These are phyloP conservation scores for Vaccinium myrtillus DNA, from an alignment of 148 eudicot species.

Conservation along the genomic window DNA sequence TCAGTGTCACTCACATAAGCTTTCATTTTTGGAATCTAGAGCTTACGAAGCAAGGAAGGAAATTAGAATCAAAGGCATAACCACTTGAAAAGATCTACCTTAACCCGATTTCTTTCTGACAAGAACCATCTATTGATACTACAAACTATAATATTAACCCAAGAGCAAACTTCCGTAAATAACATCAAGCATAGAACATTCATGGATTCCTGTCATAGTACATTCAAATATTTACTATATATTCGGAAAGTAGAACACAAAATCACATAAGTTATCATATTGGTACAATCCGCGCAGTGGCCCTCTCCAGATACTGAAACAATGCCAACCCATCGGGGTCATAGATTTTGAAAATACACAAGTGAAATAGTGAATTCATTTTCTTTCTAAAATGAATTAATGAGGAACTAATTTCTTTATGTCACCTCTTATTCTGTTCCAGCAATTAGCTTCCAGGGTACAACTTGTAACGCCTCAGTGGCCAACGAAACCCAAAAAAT, in stretches of 20 bases:
- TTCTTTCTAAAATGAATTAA: no score
- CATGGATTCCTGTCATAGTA: neutral
- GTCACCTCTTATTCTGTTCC: neutral
- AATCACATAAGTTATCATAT: neutral
- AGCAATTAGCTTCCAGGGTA: neutral
- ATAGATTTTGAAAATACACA: neutral
- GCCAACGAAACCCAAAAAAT: slow-evolving; percentile 10
- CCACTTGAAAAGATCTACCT: neutral
- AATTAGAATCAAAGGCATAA: slow-evolving; percentile 31
- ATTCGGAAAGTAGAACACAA: neutral
- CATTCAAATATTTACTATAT: neutral
- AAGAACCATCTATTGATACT: neutral
- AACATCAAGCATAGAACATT: neutral
- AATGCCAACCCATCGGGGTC: neutral
- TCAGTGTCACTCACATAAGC: slow-evolving; percentile 99
- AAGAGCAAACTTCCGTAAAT: neutral
- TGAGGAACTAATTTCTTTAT: neutral
- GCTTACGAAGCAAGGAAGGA: slow-evolving; percentile 52
- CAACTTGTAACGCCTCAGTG: neutral
- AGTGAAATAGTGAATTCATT: neutral
- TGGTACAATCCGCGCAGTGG: neutral
- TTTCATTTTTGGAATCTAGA: slow-evolving; percentile 99
- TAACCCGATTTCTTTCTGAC: neutral
- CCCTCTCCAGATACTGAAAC: neutral
- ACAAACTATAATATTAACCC: neutral